These are phyloP conservation scores for Saturnispora ahearnii DNA, from an alignment of 805 yeast genomes.

Conservation along the genomic window DNA sequence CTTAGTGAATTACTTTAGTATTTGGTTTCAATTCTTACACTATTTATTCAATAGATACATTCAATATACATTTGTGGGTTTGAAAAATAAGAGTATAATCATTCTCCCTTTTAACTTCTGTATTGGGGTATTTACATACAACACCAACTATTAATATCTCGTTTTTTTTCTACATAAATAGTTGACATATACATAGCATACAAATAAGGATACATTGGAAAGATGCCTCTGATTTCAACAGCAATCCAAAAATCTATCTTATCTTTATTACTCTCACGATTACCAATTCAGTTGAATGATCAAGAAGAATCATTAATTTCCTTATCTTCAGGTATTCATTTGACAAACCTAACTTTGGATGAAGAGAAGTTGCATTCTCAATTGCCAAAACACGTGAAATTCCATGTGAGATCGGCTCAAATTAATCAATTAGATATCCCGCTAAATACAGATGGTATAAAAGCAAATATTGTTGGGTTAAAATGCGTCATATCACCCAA, in stretches of 20 bases:
- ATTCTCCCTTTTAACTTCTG: too few relatives aligned
- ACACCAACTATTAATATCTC: not conserved
- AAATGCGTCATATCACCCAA: conserved; percentile 9
- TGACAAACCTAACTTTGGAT: conserved; percentile 11
- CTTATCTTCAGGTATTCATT: conserved; percentile 7
- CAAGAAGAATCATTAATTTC: conserved; percentile 10
- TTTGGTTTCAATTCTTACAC: too few relatives aligned
- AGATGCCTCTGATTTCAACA: conserved; percentile 12
- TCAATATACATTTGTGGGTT: too few relatives aligned
- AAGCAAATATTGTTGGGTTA: conserved; percentile 2
- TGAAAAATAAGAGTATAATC: too few relatives aligned
- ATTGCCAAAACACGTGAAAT: conserved; percentile 9
- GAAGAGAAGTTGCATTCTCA: conserved; percentile 11
- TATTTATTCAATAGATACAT: too few relatives aligned
- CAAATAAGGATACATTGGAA: not conserved
- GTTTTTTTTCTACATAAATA: not conserved
- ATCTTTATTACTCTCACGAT: conserved; percentile 9
- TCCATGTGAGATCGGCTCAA: conserved; percentile 10
- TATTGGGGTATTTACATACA: too few relatives aligned
- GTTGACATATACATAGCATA: not conserved
- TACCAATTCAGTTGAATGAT: conserved; percentile 12
- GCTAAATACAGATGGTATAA: conserved; percentile 10
- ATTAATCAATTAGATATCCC: conserved; percentile 8
- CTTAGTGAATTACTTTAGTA: too few relatives aligned
- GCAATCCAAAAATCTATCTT: conserved; percentile 12